These are phyloP conservation scores for Fusarium continuum DNA, from an alignment of 2,329 filamentous ascomycete genomes.

Conservation along the genomic window DNA sequence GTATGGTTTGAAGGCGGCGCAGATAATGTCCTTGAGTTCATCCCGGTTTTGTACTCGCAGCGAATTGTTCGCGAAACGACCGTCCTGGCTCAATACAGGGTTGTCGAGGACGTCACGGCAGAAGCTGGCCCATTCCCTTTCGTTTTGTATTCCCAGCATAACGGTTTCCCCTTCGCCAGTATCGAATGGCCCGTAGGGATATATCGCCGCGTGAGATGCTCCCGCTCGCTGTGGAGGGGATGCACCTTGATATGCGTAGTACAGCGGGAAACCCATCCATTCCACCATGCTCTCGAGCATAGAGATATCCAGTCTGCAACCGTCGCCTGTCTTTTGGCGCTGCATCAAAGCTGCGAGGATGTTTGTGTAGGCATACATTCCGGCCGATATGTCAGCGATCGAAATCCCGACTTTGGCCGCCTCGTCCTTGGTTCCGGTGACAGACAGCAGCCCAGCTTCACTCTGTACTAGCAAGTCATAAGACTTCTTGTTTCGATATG, in stretches of 20 bases:
- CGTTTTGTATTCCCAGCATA: conserved; percentile 67
- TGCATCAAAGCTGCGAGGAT: conserved; percentile 61
- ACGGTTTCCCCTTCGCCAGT: conserved; percentile 58
- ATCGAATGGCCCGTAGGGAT: conserved; percentile 65
- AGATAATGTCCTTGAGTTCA: conserved; percentile 57
- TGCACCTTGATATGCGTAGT: conserved; percentile 60
- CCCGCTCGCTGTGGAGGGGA: conserved; percentile 55
- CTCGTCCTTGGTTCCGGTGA: conserved; percentile 57
- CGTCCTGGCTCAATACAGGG: conserved; percentile 53
- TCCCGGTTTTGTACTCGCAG: conserved; percentile 57
- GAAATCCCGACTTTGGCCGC: conserved; percentile 63
- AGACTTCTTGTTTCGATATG: conserved; percentile 63
- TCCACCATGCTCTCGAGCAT: conserved; percentile 68
- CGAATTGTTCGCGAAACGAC: conserved; percentile 58
- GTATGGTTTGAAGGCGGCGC: conserved; percentile 51
- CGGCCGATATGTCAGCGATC: conserved; percentile 63
- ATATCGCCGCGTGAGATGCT: conserved; percentile 63
- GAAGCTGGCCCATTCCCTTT: conserved; percentile 63
- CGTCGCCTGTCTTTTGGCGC: conserved; percentile 58
- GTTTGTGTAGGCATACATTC: conserved; percentile 61
- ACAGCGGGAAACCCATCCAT: conserved; percentile 67
- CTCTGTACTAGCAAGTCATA: conserved; percentile 65
- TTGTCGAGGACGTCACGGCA: conserved; percentile 57
- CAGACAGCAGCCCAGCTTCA: conserved; percentile 61
- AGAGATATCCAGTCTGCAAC: conserved; percentile 61